Base-by-base conservation (phyloP, 1,139 yeast species). In the Magnusiomyces suaveolens region DNA sequence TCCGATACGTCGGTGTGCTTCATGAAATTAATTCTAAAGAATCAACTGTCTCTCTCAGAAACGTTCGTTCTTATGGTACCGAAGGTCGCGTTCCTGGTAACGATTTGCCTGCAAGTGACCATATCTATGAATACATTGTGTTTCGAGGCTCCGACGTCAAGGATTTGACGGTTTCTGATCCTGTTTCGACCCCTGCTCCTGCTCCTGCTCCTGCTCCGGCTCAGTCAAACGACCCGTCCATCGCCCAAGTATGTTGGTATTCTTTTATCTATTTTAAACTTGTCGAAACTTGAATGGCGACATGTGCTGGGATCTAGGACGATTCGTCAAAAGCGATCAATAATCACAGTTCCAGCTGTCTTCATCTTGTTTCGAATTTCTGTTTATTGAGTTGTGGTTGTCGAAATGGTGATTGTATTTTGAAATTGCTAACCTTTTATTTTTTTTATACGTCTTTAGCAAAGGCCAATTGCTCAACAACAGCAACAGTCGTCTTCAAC, bases 91-190 rank as follows among this genome's bases (percentile, higher is more conserved):
- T 85, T 63, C 82, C 82, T 39, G 87, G 84, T 68, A 69, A 77
- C 25, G 76, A 79, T 60, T 83, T 89, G 48, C 79, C 83, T 55
- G 88, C 97, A 3, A 81, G 86, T 18, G 76, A 76, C 46, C 87
- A 83, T 52, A 77, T 85, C 21, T 87, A 82, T 68, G 92, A 87
- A 48, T 81, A 80, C 60, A 90, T 92, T 57, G 89, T 86, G 52
- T 87, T 92, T 68, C 81, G 94, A 62, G 98, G 98, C 44, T 82
- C 88, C 43, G 97, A 90, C 64, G 97, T 92, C 44, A 86, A 87
- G 72, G 96, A 87, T 66, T 77, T 92, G 69, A 81, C 83, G 60
- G 95, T 92, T 58, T 77, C 90, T 64, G 97, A 88, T 20, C 23
- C 44, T 41, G n/a, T 38, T 29, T 36, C 52, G 41, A 54, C 53